Base-by-base conservation (phyloP, 768 basidiomycete genomes). In the Royoungia palumana region DNA sequence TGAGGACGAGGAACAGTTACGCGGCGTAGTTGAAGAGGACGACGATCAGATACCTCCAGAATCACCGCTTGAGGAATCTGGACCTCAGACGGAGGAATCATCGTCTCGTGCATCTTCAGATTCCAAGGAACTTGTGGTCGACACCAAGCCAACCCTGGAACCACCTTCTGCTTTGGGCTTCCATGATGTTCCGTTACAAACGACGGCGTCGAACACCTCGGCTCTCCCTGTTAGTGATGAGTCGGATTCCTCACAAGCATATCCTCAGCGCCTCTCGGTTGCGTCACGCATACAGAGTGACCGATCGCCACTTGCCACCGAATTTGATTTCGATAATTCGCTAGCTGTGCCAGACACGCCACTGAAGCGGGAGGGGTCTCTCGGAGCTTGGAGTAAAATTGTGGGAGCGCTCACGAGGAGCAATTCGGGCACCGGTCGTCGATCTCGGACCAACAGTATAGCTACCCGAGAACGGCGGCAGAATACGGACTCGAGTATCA, bases 391-490 rank as follows among this genome's bases (percentile, higher is more conserved):
- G 89, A 81, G 86, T 53, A 87, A 81, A 62, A 72, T 91, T 44
- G 85, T 85, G 58, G 77, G 72, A 46, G 78, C 83, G 0, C 80
- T 92, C 55, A 76, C 77, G 30, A 74, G 86, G 52, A 80, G 81
- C 22, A 78, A 75, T 30, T 88, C 88, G 36, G 77, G 75, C 44
- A 75, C 70, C 44, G 88, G 89, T 8, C 79, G 87, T 57, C 82
- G 89, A 41, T 89, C 88, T 44, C 82, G 89, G 35, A 82, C 85
- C 35, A 89, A 90, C 58, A 89, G 87, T 60, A 78, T 89, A 47
- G 75, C 75, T 36, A 77, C 78, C 39, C 81, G 85, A 41, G 81
- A 85, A 49, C 72, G 80, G 58, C 77, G 83, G 35, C 81, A 83
- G 62, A 75, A 84, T 50, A 83, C 82, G 3, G 86, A 88, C 58